phyloP scores from a whole-genome alignment of 495 filamentous ascomycete species.

The Penicillium maclennaniae region DNA sequence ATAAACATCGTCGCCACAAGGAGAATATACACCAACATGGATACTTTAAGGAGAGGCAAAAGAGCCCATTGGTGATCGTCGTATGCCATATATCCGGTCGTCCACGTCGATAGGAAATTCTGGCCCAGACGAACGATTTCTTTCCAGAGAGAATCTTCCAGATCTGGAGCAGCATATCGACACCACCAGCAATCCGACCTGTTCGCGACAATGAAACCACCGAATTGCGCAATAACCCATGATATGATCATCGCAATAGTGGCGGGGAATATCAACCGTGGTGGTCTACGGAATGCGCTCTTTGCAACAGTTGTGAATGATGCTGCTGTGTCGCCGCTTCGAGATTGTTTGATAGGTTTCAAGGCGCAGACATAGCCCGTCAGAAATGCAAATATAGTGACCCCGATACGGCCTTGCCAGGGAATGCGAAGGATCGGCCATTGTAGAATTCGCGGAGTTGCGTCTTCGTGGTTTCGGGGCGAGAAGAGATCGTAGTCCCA shows the following conservation, averaged over 20 bases:
- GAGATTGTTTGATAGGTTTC: constrained; percentile 59
- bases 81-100: constrained; percentile 55
- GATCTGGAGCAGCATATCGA: constrained; percentile 50
- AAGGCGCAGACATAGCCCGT: constrained; percentile 67
- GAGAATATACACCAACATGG: constrained; percentile 58
- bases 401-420: constrained; percentile 62
- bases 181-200: constrained; percentile 60
- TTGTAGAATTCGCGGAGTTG: constrained; percentile 52
- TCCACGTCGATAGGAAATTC: constrained; percentile 58
- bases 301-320: constrained; percentile 55
- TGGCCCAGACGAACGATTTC: constrained; percentile 42
- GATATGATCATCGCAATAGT: constrained; percentile 55
- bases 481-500: constrained; percentile 58
- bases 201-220: constrained; percentile 55
- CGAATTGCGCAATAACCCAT: constrained; percentile 60
- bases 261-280: constrained; percentile 60
- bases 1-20: constrained; percentile 56
- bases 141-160: constrained; percentile 34
- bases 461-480: constrained; percentile 46
- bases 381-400: constrained; percentile 64
- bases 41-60: constrained; percentile 55
- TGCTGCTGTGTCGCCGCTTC: constrained; percentile 49
- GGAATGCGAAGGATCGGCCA: constrained; percentile 59
- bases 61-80: constrained; percentile 68
- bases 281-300: constrained; percentile 62